Conservation (phyloP, 2,329 filamentous ascomycete species). For the Lachnellula subtilissima region DNA sequence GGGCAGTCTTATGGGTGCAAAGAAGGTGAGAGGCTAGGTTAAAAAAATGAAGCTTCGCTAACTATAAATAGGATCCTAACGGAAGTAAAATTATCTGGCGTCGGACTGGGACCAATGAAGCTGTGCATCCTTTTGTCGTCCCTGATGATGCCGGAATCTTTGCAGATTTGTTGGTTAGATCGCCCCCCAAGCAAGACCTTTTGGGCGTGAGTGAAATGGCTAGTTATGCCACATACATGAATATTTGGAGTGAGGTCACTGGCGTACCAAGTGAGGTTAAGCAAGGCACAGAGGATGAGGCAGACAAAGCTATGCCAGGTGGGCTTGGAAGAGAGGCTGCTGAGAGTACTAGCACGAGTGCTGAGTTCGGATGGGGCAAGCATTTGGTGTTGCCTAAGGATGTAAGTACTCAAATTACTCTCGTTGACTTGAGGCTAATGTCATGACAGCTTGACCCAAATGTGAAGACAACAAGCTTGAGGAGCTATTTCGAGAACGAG, state of each 20-base stretch:
- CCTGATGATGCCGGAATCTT: conserved; percentile 31
- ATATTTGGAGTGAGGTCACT: conserved; percentile 18
- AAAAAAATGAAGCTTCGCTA: neutral
- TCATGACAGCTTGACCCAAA: conserved; percentile 15
- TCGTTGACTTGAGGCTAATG: neutral
- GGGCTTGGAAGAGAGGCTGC: conserved; percentile 31
- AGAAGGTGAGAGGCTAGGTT: too few species aligned
- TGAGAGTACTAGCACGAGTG: conserved; percentile 33
- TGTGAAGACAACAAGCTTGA: conserved; percentile 16
- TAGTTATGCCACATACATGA: conserved; percentile 13
- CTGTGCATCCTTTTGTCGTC: conserved; percentile 26
- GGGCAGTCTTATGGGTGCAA: conserved; percentile 2
- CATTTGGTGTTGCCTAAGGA: conserved; percentile 15
- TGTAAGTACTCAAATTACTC: conserved; percentile 8
- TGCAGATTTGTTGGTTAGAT: conserved; percentile 22
- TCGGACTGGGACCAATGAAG: conserved; percentile 9
- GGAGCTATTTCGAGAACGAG: conserved; percentile 17
- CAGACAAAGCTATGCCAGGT: conserved; percentile 29
- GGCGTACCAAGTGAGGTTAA: conserved; percentile 9
- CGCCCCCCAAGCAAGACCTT: conserved; percentile 18
- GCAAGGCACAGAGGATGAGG: conserved; percentile 14
- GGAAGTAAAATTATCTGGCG: conserved; percentile 10
- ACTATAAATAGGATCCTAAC: conserved; percentile 1
- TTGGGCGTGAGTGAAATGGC: conserved; percentile 17
- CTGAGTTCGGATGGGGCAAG: conserved; percentile 34